A percentile compares a stretch with the other conserved stretches of the same genome.
These are phyloP conservation scores for Sphaerulina vaccinii DNA, from an alignment of 2,329 filamentous ascomycete species.

Conservation along the genomic window DNA sequence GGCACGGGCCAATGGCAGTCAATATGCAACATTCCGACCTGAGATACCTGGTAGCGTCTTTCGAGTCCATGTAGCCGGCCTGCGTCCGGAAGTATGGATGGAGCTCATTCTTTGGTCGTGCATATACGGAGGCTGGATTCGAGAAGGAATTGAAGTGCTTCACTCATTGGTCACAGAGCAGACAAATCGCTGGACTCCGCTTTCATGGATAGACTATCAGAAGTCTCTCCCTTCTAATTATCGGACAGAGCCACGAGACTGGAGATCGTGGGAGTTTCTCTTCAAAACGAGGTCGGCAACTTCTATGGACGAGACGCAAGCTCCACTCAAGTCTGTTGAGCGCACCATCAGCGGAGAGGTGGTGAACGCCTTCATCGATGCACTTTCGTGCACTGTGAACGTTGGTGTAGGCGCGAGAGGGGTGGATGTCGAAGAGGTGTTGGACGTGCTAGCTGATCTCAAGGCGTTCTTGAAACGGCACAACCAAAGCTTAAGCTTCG, in stretches of 20 bases:
- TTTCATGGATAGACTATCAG: conserved; percentile 46
- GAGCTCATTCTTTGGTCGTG: conserved; percentile 55
- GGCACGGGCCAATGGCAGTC: conserved; percentile 36
- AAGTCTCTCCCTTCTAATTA: conserved; percentile 28
- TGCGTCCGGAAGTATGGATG: conserved; percentile 50
- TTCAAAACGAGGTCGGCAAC: conserved; percentile 31
- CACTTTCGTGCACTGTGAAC: conserved; percentile 47
- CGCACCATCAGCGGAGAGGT: conserved; percentile 60
- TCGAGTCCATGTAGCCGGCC: conserved; percentile 41
- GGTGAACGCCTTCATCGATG: conserved; percentile 55
- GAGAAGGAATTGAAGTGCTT: conserved; percentile 45
- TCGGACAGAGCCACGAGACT: conserved; percentile 29
- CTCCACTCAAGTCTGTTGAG: conserved; percentile 31
- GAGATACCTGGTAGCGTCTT: conserved; percentile 47
- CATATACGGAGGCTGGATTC: conserved; percentile 48
- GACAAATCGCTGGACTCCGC: conserved; percentile 30
- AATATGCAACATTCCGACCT: conserved; percentile 41
- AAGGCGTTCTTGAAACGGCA: conserved; percentile 22
- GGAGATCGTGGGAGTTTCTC: conserved; percentile 33
- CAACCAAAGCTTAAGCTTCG: conserved; percentile 41
- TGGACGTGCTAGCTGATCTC: conserved; percentile 36
- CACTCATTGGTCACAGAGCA: conserved; percentile 13
- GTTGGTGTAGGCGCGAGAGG: conserved; percentile 45
- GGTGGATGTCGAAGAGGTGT: conserved; percentile 37
- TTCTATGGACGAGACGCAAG: conserved; percentile 22